Evolutionary conservation across 129 eudicot species (phyloP), one percentile per base, ranked within the genome.

Genomic region (Pittosporum tobira): DNA sequence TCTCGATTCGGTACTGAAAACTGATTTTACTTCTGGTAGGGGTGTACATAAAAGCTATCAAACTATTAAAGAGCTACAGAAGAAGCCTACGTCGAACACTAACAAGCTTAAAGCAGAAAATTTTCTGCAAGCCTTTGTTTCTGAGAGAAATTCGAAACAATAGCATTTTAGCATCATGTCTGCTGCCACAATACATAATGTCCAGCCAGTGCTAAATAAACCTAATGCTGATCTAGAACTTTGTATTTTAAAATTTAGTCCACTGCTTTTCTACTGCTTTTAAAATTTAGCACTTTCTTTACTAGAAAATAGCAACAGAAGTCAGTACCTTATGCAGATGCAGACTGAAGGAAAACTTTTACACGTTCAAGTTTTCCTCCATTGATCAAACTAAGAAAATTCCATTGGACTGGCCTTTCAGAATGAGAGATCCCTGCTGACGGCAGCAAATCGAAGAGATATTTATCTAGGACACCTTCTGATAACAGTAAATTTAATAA

Each of bases 291-390:
- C 2, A 2, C 15, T 1, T 40, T 12, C 14, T 40, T 14, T 10
- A 12, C 46, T 14, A 40, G n/a, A 40, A 40, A 13, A 9, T 40
- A 40, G 46, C 6, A 40, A 40, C 46, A 63, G 43, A 27, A 72
- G 55, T 19, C 31, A 25, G 54, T 48, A 88, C 96, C 96, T 88
- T 90, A 9, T 75, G 81, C 50, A 81, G 64, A 76, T 84, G 94
- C 94, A 81, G 85, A 70, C 44, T 94, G 94, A 57, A 88, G 81
- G 57, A 84, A 83, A 54, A 79, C 76, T 79, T 63, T 61, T 54
- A 94, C 94, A 72, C 73, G 75, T 57, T 74, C 77, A 69, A 88
- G 83, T 67, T n/a, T n/a, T 84, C 94, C 96, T 84, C 83, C 65
- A 76, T 52, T 46, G 44, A 51, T 42, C 18, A 69, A 59, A n/a